Base-by-base conservation (phyloP, 208 protist species). In the Acanthamoeba castellanii region DNA sequence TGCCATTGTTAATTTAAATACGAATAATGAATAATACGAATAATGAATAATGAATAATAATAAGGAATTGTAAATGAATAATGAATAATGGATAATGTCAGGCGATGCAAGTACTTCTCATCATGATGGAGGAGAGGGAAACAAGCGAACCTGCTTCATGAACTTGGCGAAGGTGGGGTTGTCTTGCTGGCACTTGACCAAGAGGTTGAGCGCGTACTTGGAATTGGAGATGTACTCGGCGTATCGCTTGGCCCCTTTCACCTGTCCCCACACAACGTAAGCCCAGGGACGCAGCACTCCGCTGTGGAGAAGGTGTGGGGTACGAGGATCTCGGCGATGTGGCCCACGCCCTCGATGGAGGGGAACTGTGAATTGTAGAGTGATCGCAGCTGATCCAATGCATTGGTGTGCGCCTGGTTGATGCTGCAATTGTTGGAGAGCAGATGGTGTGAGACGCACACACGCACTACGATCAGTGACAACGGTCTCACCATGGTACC, bases 211-310 rank as follows among this genome's bases (percentile, higher is more conserved):
- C 42, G 81, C 81, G 25, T 88, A 64, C 81, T 88, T 88, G 81
- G 81, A 88, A 27, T 88, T 64, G n/a, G 81, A 7, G 8, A 88
- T 64, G 52, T 88, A 88, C 81, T 88, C 50, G 0, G 52, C 81
- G 81, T 88, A 88, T 22, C 81, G 50, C 81, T 88, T 88, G 81
- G 81, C 45, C 16, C 81, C 81, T 88, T 59, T 88, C 45, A 59
- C 32, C 81, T 88, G 81, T 22, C 4, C 72, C 5, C 37, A 42
- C 37, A 42, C 52, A 57, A 57, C n/a, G n/a, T n/a, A n/a, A n/a
- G n/a, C n/a, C n/a, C n/a, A n/a, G n/a, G n/a, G n/a, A n/a, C n/a
- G n/a, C n/a, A n/a, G n/a, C n/a, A n/a, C n/a, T n/a, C n/a, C n/a
- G n/a, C n/a, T n/a, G n/a, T 82, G 74, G 37, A 22, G n/a, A 45